A percentile compares a stretch with the other conserved stretches of the same genome.
These are phyloP conservation scores for Ogataea polymorpha DNA, from an alignment of 805 yeast genomes.

Conservation along the genomic window DNA sequence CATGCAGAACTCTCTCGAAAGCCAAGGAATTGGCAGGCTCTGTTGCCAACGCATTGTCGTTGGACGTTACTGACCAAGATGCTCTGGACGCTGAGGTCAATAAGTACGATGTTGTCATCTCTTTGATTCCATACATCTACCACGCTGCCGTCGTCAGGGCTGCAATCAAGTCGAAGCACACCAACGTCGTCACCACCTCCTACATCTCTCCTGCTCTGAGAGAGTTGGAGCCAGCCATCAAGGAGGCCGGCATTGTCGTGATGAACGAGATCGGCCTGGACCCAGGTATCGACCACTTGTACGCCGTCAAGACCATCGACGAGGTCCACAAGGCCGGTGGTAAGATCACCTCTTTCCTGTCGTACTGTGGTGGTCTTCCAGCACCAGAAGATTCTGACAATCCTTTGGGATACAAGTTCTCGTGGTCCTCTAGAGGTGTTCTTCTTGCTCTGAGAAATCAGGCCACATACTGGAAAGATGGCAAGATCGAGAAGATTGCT, in stretches of 20 bases:
- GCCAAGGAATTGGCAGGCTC: constrained; percentile 85
- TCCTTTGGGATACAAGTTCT: constrained; percentile 97
- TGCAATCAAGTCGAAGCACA: constrained; percentile 84
- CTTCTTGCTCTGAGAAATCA: constrained; percentile 90
- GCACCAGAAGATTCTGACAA: constrained; percentile 97
- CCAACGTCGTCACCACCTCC: constrained; percentile 91
- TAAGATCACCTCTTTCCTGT: constrained; percentile 87
- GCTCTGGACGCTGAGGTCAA: constrained; percentile 78
- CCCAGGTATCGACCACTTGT: constrained; percentile 98
- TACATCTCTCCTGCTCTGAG: constrained; percentile 90
- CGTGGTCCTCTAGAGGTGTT: constrained; percentile 99
- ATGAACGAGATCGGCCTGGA: constrained; percentile 99
- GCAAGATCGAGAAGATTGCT: constrained; percentile 71
- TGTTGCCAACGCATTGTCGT: constrained; percentile 75
- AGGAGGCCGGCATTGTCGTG: constrained; percentile 93
- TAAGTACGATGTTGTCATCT: constrained; percentile 80
- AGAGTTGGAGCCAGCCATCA: constrained; percentile 81
- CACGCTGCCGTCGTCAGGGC: constrained; percentile 92
- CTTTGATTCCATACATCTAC: constrained; percentile 93
- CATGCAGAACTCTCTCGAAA: constrained; percentile 86
- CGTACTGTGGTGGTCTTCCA: constrained; percentile 98
- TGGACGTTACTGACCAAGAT: constrained; percentile 79
- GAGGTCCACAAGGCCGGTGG: constrained; percentile 93
- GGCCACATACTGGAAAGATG: constrained; percentile 86
- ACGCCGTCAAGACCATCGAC: constrained; percentile 96